Percentiles rank a stretch among this genome's conserved stretches.
phyloP scores from a whole-genome alignment of 2,329 filamentous ascomycete species.

The Pseudogymnoascus sp. region DNA sequence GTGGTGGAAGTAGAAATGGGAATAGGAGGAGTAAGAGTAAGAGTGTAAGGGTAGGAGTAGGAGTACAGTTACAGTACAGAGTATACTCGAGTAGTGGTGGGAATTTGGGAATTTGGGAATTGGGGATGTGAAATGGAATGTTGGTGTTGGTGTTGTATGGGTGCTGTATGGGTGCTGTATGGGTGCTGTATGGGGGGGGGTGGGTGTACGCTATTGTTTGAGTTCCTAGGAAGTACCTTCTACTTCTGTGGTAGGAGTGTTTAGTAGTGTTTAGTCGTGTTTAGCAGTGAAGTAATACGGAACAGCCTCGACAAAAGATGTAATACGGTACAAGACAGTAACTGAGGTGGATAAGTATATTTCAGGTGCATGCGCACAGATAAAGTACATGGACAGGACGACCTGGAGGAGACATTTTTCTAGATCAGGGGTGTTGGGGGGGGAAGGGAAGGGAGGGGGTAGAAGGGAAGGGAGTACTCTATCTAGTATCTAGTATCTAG shows the following conservation, averaged over 20 bases:
- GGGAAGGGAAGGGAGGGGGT: neutral
- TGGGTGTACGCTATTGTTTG: neutral
- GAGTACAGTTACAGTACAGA: neutral
- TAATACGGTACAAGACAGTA: neutral
- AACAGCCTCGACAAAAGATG: neutral
- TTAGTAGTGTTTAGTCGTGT: neutral
- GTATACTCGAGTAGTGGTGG: neutral
- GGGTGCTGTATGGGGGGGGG: neutral
- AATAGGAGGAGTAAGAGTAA: neutral
- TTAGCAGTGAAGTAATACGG: neutral
- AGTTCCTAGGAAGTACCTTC: neutral
- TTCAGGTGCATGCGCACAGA: neutral
- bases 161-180: neutral
- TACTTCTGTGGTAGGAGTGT: neutral
- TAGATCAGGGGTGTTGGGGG: neutral
- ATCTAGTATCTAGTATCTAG: neutral
- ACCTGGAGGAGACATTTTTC: neutral
- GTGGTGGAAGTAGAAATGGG: neutral
- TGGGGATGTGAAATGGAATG: neutral
- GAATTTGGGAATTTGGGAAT: neutral
- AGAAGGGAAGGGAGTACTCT: too few species aligned
- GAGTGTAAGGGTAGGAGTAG: neutral
- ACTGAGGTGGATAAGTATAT: neutral
- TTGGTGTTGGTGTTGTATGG: neutral
- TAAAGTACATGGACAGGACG: neutral